Evolutionary conservation across 2,329 filamentous ascomycete species (phyloP).

Genomic region (Aspergillus oerlinghausenensis): DNA sequence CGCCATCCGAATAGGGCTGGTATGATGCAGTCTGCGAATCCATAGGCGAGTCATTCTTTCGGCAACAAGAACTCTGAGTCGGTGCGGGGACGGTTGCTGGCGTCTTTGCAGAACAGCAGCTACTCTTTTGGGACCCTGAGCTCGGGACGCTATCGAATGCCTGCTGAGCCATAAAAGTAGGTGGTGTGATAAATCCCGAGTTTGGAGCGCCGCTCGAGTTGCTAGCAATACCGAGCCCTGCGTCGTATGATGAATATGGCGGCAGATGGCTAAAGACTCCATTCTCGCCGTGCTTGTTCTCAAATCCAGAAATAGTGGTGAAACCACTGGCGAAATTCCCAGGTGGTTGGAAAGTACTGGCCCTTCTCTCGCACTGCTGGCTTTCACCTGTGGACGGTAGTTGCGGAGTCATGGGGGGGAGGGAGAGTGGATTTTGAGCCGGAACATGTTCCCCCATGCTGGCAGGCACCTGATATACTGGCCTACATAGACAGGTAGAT

Average conservation of each 20-base stretch:
- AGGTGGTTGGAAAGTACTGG: slow-evolving; percentile 30
- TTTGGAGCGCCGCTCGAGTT: neutral
- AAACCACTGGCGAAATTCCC: slow-evolving; percentile 34
- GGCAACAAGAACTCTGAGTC: slow-evolving; percentile 27
- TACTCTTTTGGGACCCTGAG: slow-evolving; percentile 3
- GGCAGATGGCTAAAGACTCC: slow-evolving; percentile 7
- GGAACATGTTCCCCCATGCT: slow-evolving; percentile 19
- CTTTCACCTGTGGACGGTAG: slow-evolving; percentile 26
- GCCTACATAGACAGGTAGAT: slow-evolving; percentile 38
- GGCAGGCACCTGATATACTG: slow-evolving; percentile 36
- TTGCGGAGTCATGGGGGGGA: slow-evolving; percentile 17
- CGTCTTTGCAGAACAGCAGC: slow-evolving; percentile 24
- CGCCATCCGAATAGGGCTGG: slow-evolving; percentile 7
- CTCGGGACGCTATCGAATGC: neutral
- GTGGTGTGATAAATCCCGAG: neutral
- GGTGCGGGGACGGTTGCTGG: slow-evolving; percentile 9
- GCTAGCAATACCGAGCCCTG: slow-evolving; percentile 2
- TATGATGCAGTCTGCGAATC: slow-evolving; percentile 1
- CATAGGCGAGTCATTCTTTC: slow-evolving; percentile 9
- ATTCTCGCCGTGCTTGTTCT: slow-evolving; percentile 19
- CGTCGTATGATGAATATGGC: slow-evolving; percentile 8
- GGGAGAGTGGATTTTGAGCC: slow-evolving; percentile 8
- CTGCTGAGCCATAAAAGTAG: neutral
- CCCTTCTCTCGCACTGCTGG: slow-evolving; percentile 32
- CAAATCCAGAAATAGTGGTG: slow-evolving; percentile 22